Evolutionary conservation across 148 eudicot genomes (phyloP), one percentile per base, ranked within the genome.

Genomic region (Persicaria maculosa): DNA sequence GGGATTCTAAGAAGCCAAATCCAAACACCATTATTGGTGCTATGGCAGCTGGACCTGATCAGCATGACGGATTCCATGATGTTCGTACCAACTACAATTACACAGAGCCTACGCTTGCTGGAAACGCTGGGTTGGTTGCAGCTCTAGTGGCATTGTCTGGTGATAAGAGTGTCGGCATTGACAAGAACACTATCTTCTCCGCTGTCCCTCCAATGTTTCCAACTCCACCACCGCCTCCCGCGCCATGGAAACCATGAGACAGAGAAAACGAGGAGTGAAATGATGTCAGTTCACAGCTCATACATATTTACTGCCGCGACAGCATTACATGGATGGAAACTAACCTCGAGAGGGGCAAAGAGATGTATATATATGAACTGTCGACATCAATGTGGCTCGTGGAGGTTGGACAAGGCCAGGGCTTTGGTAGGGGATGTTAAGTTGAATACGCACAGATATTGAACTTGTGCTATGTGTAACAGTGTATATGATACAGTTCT

Each of bases 21-120:
- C 96, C 98, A 7, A 88, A 90, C 77, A 87, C 85, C 9, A 9
- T 93, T 46, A 75, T 85, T 0, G 98, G 98, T 74, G 98, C 98
- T 71, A 90, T 93, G 98, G 98, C 89, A 74, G 96, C 98, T 2
- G 98, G 98, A 8, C 98, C 98, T 4, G 98, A 93, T 84, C 86
- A 68, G 62, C 92, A 74, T 0, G 98, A 93, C 16, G 93, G 98
- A 12, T 93, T 90, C 86, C 90, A 80, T 46, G 98, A 93, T 25
- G 87, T 86, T 11, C 93, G 98, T 17, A 82, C 86, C 7, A 93
- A 93, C 71, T 88, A 93, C 84, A 93, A 93, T 58, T 93, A 93
- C 87, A 90, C 98, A 0, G 98, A 93, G 83, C 98, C 98, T 6
- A 93, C 98, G 0, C 77, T 93, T 44, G 98, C 96, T 2, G 98